Evolutionary conservation across 1,284 basidiomycete species (phyloP).

Genomic region (Sanguinoderma infundibulare): DNA sequence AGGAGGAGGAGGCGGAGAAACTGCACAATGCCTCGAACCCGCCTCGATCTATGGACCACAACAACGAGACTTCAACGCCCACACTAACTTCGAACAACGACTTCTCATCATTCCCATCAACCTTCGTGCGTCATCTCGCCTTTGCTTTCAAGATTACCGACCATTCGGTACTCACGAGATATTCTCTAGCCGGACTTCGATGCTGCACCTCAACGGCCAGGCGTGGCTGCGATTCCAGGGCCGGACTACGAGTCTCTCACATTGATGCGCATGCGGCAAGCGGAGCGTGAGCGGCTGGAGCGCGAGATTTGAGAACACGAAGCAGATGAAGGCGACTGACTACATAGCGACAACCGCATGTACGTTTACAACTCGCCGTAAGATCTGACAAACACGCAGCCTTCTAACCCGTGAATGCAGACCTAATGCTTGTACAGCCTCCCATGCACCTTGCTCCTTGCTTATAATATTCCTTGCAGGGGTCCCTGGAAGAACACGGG

Average conservation of each 20-base stretch:
- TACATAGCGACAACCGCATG: neutral
- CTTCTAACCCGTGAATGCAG: too few species aligned
- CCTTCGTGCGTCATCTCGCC: slow-evolving; percentile 50
- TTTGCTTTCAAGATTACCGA: slow-evolving; percentile 2
- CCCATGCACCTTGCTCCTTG: too few species aligned
- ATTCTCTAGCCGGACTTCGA: slow-evolving; percentile 34
- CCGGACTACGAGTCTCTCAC: slow-evolving; percentile 84
- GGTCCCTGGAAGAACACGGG: too few species aligned
- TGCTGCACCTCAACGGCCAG: slow-evolving; percentile 28
- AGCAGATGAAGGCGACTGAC: slow-evolving; percentile 33
- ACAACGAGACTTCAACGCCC: neutral
- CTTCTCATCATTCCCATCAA: slow-evolving; percentile 53
- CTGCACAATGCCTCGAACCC: too few species aligned
- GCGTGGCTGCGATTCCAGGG: slow-evolving; percentile 41
- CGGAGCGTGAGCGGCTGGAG: slow-evolving; percentile 77
- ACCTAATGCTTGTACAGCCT: too few species aligned
- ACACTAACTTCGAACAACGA: slow-evolving; percentile 3
- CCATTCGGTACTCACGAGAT: neutral
- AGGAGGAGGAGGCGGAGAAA: neutral
- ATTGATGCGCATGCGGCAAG: slow-evolving; percentile 80
- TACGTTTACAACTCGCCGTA: neutral
- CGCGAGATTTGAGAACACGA: slow-evolving; percentile 77
- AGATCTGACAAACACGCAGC: too few species aligned
- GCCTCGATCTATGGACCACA: neutral
- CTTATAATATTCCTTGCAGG: too few species aligned